Conservation (phyloP, 768 basidiomycete species). For the Phylloporus rhodoxanthus region DNA sequence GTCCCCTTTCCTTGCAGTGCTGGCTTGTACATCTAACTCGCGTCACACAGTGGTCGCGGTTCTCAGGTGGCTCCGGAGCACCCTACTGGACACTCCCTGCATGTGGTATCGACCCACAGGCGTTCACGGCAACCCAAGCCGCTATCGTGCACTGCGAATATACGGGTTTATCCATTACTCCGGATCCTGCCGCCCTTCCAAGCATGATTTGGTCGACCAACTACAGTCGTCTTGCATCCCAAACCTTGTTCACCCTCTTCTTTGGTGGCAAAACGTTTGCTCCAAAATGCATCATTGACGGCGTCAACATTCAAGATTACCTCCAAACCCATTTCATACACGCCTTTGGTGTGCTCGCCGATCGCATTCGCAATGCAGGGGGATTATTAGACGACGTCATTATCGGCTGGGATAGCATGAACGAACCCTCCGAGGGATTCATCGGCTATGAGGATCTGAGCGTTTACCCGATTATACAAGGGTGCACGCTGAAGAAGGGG, state of each 20-base stretch:
- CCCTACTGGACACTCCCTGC: constrained; percentile 91
- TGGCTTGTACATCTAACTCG: neutral
- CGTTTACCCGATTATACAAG: constrained; percentile 58
- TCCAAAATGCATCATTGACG: constrained; percentile 86
- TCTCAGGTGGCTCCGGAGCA: constrained; percentile 90
- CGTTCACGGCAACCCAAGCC: constrained; percentile 79
- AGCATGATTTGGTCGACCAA: constrained; percentile 98
- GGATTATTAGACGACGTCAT: constrained; percentile 80
- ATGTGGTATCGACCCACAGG: constrained; percentile 82
- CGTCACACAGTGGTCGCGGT: constrained; percentile 77
- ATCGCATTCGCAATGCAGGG: constrained; percentile 68
- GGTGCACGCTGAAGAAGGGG: constrained; percentile 77
- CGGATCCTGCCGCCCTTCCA: constrained; percentile 72
- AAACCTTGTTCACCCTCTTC: constrained; percentile 92
- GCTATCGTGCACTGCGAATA: constrained; percentile 90
- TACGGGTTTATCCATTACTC: constrained; percentile 44
- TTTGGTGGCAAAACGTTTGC: constrained; percentile 90
- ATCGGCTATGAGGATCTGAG: constrained; percentile 64
- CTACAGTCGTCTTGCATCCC: constrained; percentile 80
- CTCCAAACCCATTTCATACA: constrained; percentile 71
- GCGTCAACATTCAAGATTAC: constrained; percentile 87
- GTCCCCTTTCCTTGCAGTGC: constrained; percentile 27
- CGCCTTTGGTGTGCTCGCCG: constrained; percentile 71
- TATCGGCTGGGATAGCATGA: constrained; percentile 95
- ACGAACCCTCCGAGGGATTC: constrained; percentile 86